Evolutionary conservation across 495 filamentous ascomycete genomes (phyloP), one percentile per base, ranked within the genome.

Genomic region (Talaromyces liani): DNA sequence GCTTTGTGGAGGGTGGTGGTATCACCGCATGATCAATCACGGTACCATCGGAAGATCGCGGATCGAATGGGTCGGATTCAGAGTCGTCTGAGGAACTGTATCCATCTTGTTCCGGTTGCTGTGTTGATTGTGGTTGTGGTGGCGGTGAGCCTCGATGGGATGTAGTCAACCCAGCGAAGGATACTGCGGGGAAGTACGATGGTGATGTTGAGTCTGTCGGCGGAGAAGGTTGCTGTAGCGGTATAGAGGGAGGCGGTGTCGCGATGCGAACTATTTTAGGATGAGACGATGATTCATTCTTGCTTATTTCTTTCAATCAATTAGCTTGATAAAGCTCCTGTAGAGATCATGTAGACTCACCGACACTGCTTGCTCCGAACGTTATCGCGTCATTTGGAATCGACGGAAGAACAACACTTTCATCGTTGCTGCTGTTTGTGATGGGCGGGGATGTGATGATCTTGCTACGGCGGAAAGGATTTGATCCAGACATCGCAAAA

Each of bases 401-500:
- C 60, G 62, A 64, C 65, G 70, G 68, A 62, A 60, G 59, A 39
- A 62, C 68, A 73, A 72, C 63, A 79, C 77, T 68, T 66, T 74
- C 70, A 16, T 49, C 45, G 41, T 20, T 49, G 45, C 18, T 49
- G 45, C n/a, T 49, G 6, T 49, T 20, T 41, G 59, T 29, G 55
- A 54, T 5, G 49, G 53, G 12, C 22, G 22, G 14, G 27, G 53
- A 56, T 27, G 69, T 45, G 12, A 63, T 47, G 33, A 59, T 58
- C 60, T 74, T 75, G 65, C 70, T 80, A 72, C 71, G 74, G 71
- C 81, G 81, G 71, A 84, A 84, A 73, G 81, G 81, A 80, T 84
- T 84, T 70, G 74, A 81, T 71, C 76, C 79, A 78, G 81, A 79
- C 81, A 84, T 84, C 66, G 75, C 73, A 75, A 61, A 36, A 33